Evolutionary conservation across 345 rosid species (phyloP).

Genomic region (Draba incana): DNA sequence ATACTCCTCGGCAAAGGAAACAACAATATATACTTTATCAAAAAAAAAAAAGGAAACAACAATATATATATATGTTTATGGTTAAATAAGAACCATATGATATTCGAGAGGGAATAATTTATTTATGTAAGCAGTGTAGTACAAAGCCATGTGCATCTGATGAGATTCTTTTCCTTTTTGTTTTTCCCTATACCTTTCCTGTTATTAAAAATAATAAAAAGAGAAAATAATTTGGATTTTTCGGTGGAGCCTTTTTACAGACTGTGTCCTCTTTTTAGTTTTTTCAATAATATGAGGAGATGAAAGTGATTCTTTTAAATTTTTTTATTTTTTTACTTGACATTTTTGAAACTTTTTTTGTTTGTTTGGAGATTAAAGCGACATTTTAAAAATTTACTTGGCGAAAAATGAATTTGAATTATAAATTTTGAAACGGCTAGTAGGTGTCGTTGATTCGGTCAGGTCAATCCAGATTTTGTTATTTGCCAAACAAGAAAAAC

Average conservation of each 20-base stretch:
- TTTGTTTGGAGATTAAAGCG: too few relatives aligned
- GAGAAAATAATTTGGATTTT: background rate
- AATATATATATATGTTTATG: background rate
- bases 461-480: background rate
- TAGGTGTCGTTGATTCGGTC: too few relatives aligned
- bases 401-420: background rate
- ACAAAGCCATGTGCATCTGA: slow-evolving; percentile 6
- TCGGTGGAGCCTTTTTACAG: background rate
- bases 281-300: background rate
- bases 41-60: background rate
- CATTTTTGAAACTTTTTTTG: too few relatives aligned
- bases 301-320: background rate
- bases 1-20: background rate
- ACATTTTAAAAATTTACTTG: background rate
- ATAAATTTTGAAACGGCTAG: too few relatives aligned
- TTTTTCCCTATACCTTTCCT: background rate
- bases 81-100: background rate
- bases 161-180: background rate
- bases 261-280: background rate
- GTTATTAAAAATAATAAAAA: background rate
- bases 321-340: background rate
- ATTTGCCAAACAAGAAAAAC: background rate
- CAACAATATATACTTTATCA: too few relatives aligned
- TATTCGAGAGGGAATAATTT: background rate
- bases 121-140: background rate